Base-by-base conservation (phyloP, 495 filamentous ascomycete genomes). In the Penicillium coffeae region DNA sequence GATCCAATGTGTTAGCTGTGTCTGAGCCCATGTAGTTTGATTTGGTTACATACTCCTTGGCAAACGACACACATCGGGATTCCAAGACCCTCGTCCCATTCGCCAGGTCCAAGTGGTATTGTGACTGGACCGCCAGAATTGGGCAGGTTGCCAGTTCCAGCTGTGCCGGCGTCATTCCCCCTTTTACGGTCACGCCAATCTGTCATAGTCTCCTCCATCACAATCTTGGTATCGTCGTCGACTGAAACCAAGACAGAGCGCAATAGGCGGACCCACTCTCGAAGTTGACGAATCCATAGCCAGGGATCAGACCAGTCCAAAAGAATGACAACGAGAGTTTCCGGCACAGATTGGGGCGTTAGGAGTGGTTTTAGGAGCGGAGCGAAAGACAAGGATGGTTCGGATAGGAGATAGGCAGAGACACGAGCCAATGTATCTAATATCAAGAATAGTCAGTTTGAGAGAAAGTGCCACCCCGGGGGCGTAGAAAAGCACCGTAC, bases 251-350 rank as follows among this genome's bases (percentile, higher is more conserved):
- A 73, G 14, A 95, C 80, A 1, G 81, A 83, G 42, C 89, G 78
- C 21, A 97, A 69, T 3, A 95, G 74, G 33, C 87, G 76, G 25
- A 96, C 82, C 91, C 92, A 96, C 59, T 90, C 86, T 57, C 87
- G 78, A 25, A 96, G 68, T 65, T 93, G 85, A 40, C 90, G 80
- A 64, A 90, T 74, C 92, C 92, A 97, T 53, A 84, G 78, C 89
- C 90, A 96, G 35, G 92, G 92, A 55, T 90, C 81, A 34, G 83
- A 84, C 92, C 92, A 97, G 66, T 96, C 90, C 30, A 97, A 76
- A 3, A 97, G 71, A 61, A 96, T 82, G 43, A 95, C 86, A 48
- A 95, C 81, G 47, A 94, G 75, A 13, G 89, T 94, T 64, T 95
- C 85, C 20, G 89, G 85, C 51, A 97, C 84, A 1, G 88, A 88